Evolutionary conservation across 257 asterid genomes (phyloP), one percentile per base, ranked within the genome.

Genomic region (Fraxinus pennsylvanica): DNA sequence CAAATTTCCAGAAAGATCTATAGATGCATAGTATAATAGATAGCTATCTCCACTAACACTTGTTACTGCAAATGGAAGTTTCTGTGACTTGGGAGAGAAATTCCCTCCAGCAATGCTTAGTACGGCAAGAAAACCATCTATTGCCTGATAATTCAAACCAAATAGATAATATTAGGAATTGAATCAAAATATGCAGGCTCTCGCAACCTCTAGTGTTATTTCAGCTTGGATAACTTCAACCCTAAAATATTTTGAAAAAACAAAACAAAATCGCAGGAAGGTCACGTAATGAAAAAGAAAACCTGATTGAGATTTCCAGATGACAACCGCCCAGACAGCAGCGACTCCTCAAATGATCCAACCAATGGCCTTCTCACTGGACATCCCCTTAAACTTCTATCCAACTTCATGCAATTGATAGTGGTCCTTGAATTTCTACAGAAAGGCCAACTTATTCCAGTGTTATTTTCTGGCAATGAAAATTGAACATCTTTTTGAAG

Each of bases 271-370:
- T 29, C 71, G 71, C 76, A 76, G 71, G 32, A 66, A 3, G 13
- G 61, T 10, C 65, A 76, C 13, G 76, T 61, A 67, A 77, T 41
- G 50, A 76, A 39, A 54, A 57, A 81, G 72, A 77, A 47, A 68
- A 93, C 97, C 97, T 90, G 91, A 73, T 83, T 82, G 72, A 82
- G 79, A 70, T 78, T 90, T 84, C 94, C 93, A 45, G 80, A 80
- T 36, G 93, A 81, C 61, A 93, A 89, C 47, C 96, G 89, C 65
- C 97, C 97, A 76, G 98, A 91, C 82, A 91, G 86, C 72, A 91
- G 88, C 36, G 94, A 93, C 77, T 93, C 97, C 89, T 93, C 98
- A 86, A 93, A 91, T 19, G 96, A 93, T 72, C 96, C 97, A 79
- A 93, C 91, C 89, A 93, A 86, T 15, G 96, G 88, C 87, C 92